These are phyloP conservation scores for Neurospora africana DNA, from an alignment of 495 filamentous ascomycete genomes.

Conservation along the genomic window DNA sequence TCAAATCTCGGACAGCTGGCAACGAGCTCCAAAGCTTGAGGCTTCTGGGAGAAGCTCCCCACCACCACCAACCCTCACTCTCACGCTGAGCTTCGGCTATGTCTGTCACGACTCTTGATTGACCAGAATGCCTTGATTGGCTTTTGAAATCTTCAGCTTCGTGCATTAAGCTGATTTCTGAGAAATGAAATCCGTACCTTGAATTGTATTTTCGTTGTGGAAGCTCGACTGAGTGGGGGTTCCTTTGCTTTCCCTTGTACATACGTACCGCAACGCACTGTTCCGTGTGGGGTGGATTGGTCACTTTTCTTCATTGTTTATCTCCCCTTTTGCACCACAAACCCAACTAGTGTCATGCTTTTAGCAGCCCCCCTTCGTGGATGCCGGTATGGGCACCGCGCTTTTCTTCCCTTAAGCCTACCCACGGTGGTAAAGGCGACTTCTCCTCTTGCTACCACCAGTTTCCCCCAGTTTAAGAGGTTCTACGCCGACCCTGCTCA, in stretches of 20 bases:
- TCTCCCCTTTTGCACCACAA: not conserved
- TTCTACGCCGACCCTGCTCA: slow-evolving; percentile 7
- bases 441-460: not conserved
- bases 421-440: not conserved
- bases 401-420: not conserved
- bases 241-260: not conserved
- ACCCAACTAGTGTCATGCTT: slow-evolving; percentile 10
- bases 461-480: not conserved
- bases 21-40: not conserved
- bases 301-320: not conserved
- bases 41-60: not conserved
- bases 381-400: slow-evolving; percentile 11
- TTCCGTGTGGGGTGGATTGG: not conserved
- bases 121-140: not conserved
- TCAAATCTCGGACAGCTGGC: not conserved
- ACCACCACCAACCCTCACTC: not conserved
- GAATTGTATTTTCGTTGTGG: not conserved
- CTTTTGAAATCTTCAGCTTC: not conserved
- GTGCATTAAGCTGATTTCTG: not conserved
- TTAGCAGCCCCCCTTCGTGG: not conserved
- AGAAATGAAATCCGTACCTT: too few relatives aligned
- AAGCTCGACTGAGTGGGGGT: not conserved
- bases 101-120: not conserved
- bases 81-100: not conserved
- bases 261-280: not conserved